A percentile compares a stretch with the other conserved stretches of the same genome.
Conservation (phyloP, 495 filamentous ascomycete genomes). For the Ascodesmis nigricans region DNA sequence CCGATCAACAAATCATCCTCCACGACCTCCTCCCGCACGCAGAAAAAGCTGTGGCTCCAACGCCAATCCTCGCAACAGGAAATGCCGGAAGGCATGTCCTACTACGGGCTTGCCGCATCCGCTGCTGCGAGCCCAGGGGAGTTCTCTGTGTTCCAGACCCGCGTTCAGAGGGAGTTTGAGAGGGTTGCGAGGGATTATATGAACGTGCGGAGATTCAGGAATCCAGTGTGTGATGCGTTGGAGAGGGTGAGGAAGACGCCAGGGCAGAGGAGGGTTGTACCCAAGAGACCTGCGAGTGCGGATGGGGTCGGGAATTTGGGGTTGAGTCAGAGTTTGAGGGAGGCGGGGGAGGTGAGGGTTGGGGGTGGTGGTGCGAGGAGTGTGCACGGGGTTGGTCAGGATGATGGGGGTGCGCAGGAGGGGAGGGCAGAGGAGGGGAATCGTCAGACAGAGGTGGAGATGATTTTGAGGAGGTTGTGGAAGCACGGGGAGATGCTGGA, state of each 20-base stretch:
- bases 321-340: slow-evolving; percentile 26
- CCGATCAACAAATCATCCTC: too few species aligned
- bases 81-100: slow-evolving; percentile 22
- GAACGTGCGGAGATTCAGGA: slow-evolving; percentile 42
- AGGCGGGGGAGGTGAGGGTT: slow-evolving; percentile 11
- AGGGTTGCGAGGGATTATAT: slow-evolving; percentile 41
- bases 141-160: slow-evolving; percentile 21
- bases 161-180: slow-evolving; percentile 35
- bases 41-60: slow-evolving; percentile 50
- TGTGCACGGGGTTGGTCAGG: slow-evolving; percentile 4
- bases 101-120: slow-evolving; percentile 22
- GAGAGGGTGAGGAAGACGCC: slow-evolving; percentile 30
- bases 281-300: slow-evolving; percentile 14
- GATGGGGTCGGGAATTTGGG: slow-evolving; percentile 22
- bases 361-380: background rate
- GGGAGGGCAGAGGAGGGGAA: slow-evolving; percentile 6
- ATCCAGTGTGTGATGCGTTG: slow-evolving; percentile 37
- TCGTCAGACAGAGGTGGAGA: slow-evolving; percentile 6
- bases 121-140: slow-evolving; percentile 22
- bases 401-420: slow-evolving; percentile 11
- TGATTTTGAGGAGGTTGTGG: slow-evolving; percentile 13
- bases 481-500: slow-evolving; percentile 10
- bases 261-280: slow-evolving; percentile 26
- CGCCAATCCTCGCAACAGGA: slow-evolving; percentile 43
- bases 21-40: slow-evolving; percentile 31